A percentile compares a stretch with the other conserved stretches of the same genome.
phyloP scores from a whole-genome alignment of 495 filamentous ascomycete genomes.

The Talaromyces proteolyticus region DNA sequence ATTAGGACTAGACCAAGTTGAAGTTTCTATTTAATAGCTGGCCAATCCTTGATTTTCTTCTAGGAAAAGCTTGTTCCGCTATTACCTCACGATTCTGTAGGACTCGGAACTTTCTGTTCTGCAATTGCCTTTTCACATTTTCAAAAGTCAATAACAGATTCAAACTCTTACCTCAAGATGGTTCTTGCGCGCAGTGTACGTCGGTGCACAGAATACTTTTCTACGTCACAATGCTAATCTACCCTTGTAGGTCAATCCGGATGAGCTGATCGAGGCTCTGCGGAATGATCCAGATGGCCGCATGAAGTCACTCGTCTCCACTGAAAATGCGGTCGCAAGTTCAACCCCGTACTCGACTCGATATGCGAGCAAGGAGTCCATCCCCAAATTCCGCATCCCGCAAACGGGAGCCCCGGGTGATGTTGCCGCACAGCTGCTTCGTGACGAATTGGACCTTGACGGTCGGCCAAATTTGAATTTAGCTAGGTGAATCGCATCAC shows the following conservation, averaged over 20 bases:
- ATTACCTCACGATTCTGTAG: too few relatives aligned
- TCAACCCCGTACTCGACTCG: slow-evolving; percentile 58
- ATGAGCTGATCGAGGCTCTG: slow-evolving; percentile 52
- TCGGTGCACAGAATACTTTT: too few relatives aligned
- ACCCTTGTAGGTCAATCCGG: slow-evolving; percentile 48
- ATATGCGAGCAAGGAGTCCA: slow-evolving; percentile 53
- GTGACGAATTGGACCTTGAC: slow-evolving; percentile 70
- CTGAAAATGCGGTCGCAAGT: slow-evolving; percentile 33
- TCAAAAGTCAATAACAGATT: too few relatives aligned
- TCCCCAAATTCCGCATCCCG: slow-evolving; percentile 65
- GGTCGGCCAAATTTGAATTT: slow-evolving; percentile 68
- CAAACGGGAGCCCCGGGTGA: slow-evolving; percentile 56
- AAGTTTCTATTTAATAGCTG: too few relatives aligned
- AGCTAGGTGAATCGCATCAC: slow-evolving; percentile 36
- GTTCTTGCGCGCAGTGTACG: background rate
- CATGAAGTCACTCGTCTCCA: slow-evolving; percentile 31
- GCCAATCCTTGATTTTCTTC: too few relatives aligned
- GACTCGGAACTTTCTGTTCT: too few relatives aligned
- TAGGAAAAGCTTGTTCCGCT: too few relatives aligned
- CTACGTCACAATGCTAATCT: too few relatives aligned
- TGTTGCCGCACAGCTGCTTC: slow-evolving; percentile 61
- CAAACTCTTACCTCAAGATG: too few relatives aligned
- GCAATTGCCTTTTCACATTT: too few relatives aligned
- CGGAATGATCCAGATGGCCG: slow-evolving; percentile 36
- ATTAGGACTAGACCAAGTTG: too few relatives aligned